A percentile compares a stretch with the other conserved stretches of the same genome.
Evolutionary conservation across 441 rosid species (phyloP).

Genomic region (Raphanus hybrid): DNA sequence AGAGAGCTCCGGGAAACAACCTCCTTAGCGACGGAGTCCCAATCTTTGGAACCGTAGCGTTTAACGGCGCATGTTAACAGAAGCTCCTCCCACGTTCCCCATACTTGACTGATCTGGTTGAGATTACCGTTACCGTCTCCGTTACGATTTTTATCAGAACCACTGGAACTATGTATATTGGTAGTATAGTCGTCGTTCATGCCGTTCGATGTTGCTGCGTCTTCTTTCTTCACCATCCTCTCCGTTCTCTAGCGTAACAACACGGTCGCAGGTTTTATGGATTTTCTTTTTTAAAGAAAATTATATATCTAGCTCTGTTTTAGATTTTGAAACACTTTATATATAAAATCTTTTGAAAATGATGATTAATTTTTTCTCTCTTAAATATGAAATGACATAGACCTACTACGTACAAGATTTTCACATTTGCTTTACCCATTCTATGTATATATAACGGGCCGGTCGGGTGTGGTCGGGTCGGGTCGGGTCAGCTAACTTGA

Average conservation of each 20-base stretch:
- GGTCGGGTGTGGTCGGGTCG: background rate
- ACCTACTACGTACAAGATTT: slow-evolving; percentile 2
- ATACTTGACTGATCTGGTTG: slow-evolving; percentile 35
- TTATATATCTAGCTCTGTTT: background rate
- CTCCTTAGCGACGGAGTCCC: slow-evolving; percentile 66
- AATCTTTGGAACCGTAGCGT: slow-evolving; percentile 60
- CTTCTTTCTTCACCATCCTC: background rate
- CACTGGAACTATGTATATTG: slow-evolving; percentile 19
- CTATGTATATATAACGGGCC: background rate
- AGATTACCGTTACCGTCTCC: slow-evolving; percentile 17
- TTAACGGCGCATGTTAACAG: slow-evolving; percentile 67
- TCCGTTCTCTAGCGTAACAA: slow-evolving; percentile 16
- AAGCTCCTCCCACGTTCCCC: slow-evolving; percentile 80
- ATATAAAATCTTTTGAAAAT: background rate
- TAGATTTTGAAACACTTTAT: background rate
- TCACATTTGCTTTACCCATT: background rate
- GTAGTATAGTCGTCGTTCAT: slow-evolving; percentile 27
- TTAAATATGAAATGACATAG: background rate
- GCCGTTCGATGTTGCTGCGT: slow-evolving; percentile 26
- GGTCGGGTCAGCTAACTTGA: background rate
- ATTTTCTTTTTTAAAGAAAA: background rate
- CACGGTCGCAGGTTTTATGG: slow-evolving; percentile 40
- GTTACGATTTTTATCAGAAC: slow-evolving; percentile 19
- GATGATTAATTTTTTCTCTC: background rate
- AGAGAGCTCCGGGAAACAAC: slow-evolving; percentile 47